phyloP scores from a whole-genome alignment of 1,284 basidiomycete genomes.

The Malassezia obtusa region DNA sequence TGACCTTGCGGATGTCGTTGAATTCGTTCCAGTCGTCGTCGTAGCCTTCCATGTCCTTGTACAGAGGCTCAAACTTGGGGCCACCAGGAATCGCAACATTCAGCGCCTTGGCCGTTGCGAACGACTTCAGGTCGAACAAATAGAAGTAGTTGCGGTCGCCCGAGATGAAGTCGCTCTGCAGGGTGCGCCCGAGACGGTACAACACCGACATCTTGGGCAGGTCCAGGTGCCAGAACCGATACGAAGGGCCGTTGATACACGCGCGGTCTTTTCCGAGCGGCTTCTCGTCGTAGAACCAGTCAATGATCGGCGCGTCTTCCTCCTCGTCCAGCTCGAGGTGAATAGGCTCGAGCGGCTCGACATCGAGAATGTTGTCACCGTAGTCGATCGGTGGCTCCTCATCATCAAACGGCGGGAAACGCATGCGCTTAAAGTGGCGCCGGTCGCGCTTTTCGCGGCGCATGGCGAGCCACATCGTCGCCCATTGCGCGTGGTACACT shows the following conservation, averaged over 20 bases:
- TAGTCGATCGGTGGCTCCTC: constrained; percentile 64
- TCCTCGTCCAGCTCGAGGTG: constrained; percentile 90
- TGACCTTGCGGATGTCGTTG: constrained; percentile 99
- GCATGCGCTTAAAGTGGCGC: constrained; percentile 98
- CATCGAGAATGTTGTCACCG: constrained; percentile 86
- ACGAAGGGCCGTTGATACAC: constrained; percentile 78
- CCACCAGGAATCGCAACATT: constrained; percentile 98
- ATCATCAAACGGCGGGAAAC: constrained; percentile 99
- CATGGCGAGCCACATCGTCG: constrained; percentile 99
- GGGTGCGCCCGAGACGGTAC: constrained; percentile 84
- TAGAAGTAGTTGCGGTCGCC: constrained; percentile 67
- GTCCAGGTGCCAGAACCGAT: constrained; percentile 83
- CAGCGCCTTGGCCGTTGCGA: constrained; percentile 89
- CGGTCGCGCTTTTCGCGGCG: constrained; percentile 96
- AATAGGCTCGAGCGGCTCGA: constrained; percentile 94
- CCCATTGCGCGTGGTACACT: constrained; percentile 98
- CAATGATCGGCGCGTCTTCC: constrained; percentile 85
- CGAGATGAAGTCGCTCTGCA: constrained; percentile 85
- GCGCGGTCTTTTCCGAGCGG: constrained; percentile 74
- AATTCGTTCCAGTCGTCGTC: constrained; percentile 99
- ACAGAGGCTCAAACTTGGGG: constrained; percentile 65
- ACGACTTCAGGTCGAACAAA: constrained; percentile 92
- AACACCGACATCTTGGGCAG: constrained; percentile 92
- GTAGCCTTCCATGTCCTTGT: constrained; percentile 85
- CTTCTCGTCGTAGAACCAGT: constrained; percentile 98